phyloP scores from a whole-genome alignment of 768 basidiomycete species.

The Kwoniella sp. region DNA sequence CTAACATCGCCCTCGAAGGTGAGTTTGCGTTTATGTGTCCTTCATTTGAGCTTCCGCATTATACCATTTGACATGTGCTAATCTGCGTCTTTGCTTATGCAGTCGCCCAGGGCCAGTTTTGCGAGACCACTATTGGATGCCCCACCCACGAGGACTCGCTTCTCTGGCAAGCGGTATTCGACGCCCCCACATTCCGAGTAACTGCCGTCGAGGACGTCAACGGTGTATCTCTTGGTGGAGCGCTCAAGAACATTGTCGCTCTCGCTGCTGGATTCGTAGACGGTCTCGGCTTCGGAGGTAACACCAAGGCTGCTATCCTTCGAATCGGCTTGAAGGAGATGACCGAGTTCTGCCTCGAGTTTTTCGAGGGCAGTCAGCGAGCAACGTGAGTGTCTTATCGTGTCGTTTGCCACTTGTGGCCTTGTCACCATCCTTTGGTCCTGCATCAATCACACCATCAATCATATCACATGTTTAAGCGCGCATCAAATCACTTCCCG shows the following conservation, averaged over 20 bases:
- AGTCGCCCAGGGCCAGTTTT: constrained; percentile 59
- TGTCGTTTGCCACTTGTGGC: constrained; percentile 19
- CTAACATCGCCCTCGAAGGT: constrained; percentile 59
- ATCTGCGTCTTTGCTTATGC: constrained; percentile 9
- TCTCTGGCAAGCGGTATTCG: constrained; percentile 59
- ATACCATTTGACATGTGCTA: neutral
- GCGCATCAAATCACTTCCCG: neutral
- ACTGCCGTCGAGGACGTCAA: constrained; percentile 58
- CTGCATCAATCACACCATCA: neutral
- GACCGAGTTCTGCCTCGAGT: constrained; percentile 58
- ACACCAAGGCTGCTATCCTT: constrained; percentile 60
- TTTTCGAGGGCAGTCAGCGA: constrained; percentile 57
- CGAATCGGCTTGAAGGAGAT: constrained; percentile 60
- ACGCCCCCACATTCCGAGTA: constrained; percentile 58
- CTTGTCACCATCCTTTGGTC: neutral
- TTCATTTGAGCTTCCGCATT: neutral
- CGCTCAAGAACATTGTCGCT: constrained; percentile 60
- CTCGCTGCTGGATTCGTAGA: constrained; percentile 61
- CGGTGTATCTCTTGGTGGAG: constrained; percentile 60
- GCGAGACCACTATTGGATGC: constrained; percentile 60
- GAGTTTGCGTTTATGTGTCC: constrained; percentile 6
- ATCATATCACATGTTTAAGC: neutral
- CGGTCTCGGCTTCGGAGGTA: constrained; percentile 58
- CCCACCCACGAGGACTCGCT: constrained; percentile 52
- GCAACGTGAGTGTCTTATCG: constrained; percentile 52